Conservation (phyloP, 257 asterid species). For the Forsythia viridissima region DNA sequence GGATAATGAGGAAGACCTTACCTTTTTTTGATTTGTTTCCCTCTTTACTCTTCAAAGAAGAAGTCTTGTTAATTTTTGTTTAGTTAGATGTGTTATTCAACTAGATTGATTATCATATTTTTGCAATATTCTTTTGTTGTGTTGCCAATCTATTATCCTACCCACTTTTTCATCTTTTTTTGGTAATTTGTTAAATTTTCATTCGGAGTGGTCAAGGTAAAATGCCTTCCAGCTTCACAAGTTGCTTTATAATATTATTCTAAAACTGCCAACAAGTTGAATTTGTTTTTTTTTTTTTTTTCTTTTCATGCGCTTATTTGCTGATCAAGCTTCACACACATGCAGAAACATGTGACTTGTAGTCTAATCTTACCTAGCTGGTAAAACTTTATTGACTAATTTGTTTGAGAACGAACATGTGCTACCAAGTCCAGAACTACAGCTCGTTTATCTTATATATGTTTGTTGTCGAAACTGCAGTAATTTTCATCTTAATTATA, state of each 20-base stretch:
- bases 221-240: conserved; percentile 5
- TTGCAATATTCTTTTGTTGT: neutral
- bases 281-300: neutral
- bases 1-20: too few species aligned
- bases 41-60: too few species aligned
- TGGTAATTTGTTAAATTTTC: neutral
- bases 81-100: neutral
- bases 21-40: too few species aligned
- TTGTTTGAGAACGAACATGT: neutral
- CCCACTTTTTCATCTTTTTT: neutral
- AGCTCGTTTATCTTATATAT: neutral
- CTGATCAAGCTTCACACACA: neutral
- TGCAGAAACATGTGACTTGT: neutral
- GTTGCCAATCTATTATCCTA: neutral
- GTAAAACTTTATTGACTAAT: neutral
- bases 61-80: neutral
- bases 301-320: neutral
- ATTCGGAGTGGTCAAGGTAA: conserved; percentile 5
- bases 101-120: neutral
- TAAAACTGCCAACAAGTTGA: neutral
- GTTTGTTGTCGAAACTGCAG: neutral
- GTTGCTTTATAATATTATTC: neutral
- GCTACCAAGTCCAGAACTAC: neutral
- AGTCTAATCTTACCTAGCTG: neutral
- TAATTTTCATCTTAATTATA: neutral